Percentiles rank a stretch among this genome's conserved stretches.
Evolutionary conservation across 371 early-diverging fungal genomes (phyloP).

Genomic region (Paraphysoderma sedebokerense): DNA sequence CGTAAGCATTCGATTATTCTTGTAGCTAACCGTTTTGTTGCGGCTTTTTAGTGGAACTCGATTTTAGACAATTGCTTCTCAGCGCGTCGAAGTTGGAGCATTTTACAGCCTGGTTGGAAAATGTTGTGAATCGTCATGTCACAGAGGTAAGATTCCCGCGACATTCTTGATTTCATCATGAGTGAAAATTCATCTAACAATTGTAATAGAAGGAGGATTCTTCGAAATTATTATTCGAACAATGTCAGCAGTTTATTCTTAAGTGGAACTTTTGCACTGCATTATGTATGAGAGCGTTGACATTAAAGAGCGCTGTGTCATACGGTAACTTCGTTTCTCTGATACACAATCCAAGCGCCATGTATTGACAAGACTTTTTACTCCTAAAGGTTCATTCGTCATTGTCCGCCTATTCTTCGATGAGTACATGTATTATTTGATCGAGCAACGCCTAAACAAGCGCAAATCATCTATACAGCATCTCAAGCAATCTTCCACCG

Average conservation of each 20-base stretch:
- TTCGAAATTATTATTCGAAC: slow-evolving; percentile 14
- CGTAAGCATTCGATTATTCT: background rate
- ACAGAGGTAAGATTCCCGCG: slow-evolving; percentile 5
- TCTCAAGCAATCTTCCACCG: no score
- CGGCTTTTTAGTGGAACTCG: slow-evolving; percentile 14
- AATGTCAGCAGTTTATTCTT: slow-evolving; percentile 26
- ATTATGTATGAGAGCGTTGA: slow-evolving; percentile 23
- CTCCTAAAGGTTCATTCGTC: slow-evolving; percentile 16
- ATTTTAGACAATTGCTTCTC: slow-evolving; percentile 16
- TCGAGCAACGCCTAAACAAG: slow-evolving; percentile 28
- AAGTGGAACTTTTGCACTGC: slow-evolving; percentile 31
- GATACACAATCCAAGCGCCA: background rate
- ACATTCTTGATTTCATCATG: no score
- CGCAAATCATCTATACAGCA: no score
- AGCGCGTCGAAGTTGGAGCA: slow-evolving; percentile 12
- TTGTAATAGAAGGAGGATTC: slow-evolving; percentile 3
- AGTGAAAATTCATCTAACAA: background rate
- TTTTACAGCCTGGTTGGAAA: slow-evolving; percentile 28
- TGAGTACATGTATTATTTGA: slow-evolving; percentile 27
- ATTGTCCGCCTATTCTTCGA: slow-evolving; percentile 26
- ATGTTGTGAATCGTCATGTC: slow-evolving; percentile 16
- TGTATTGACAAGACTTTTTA: background rate
- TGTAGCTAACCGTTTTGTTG: background rate
- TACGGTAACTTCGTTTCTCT: slow-evolving; percentile 12
- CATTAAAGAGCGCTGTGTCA: slow-evolving; percentile 15